These are phyloP conservation scores for Aspergillus transmontanensis DNA, from an alignment of 2,329 filamentous ascomycete species.

Conservation along the genomic window DNA sequence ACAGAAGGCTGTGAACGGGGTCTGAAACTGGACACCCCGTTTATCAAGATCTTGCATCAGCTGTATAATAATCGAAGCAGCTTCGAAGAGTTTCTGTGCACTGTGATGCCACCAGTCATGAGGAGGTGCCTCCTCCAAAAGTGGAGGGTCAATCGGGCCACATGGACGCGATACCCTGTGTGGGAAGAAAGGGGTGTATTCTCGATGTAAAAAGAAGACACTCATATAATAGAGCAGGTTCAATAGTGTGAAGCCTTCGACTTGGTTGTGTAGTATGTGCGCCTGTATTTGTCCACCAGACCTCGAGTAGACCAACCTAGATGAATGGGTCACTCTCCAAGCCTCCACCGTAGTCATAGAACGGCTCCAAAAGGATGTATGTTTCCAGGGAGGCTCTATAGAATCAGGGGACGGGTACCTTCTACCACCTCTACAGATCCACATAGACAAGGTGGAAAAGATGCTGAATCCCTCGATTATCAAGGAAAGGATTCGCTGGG, in stretches of 20 bases:
- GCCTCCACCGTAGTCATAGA: neutral
- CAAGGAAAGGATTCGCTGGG: neutral
- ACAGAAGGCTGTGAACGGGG: neutral
- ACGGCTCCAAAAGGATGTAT: neutral
- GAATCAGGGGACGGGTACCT: neutral
- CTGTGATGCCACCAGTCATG: conserved; percentile 1
- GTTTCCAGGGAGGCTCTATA: neutral
- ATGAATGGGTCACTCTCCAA: neutral
- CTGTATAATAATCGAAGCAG: neutral
- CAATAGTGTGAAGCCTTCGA: neutral
- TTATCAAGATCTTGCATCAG: neutral
- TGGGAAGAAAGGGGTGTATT: conserved; percentile 1
- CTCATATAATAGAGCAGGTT: neutral
- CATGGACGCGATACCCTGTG: neutral
- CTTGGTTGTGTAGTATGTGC: neutral
- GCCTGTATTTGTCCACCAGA: neutral
- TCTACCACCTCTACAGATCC: neutral
- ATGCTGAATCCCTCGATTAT: neutral
- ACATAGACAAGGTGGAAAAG: neutral
- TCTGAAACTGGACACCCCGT: neutral
- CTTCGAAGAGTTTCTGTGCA: neutral
- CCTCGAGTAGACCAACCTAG: neutral
- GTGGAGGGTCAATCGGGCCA: neutral
- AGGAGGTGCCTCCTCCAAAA: neutral
- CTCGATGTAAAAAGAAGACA: neutral